Evolutionary conservation across 306 rosid genomes (phyloP), one percentile per base, ranked within the genome.

Genomic region (Glycine latifolia): DNA sequence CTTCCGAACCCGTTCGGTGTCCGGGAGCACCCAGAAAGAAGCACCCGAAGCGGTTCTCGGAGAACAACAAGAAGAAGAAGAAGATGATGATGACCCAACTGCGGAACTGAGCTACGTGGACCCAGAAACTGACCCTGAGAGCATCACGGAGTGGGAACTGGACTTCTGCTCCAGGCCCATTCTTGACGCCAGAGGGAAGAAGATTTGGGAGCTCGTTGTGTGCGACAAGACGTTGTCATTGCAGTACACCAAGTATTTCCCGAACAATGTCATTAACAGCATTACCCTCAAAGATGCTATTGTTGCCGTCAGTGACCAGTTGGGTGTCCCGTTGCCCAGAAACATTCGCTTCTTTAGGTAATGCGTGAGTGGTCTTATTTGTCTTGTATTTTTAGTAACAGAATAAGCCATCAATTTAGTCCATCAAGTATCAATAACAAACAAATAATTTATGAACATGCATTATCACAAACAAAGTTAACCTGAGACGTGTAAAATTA

Each of bases 111-210:
- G 92, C 76, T 95, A 82, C 74, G 87, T 95, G 7, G 99, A 95
- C 71, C 88, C 97, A 0, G 94, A 89, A 81, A 84, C 89, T 4
- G 94, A 91, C 39, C 90, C 93, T 16, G 82, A 78, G 46, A 81
- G 85, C 73, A 76, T 95, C n/a, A 79, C 81, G 11, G 97, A 91
- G 79, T 93, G 99, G 99, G 99, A 95, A 31, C 61, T 95, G 53
- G 99, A 95, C 48, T 95, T 95, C 77, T 95, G 99, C 89, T 95
- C 99, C 3, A 88, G 99, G 31, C 98, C 99, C 58, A 93, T 95
- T 46, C 87, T 93, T 39, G 99, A 95, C 82, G 83, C 81, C 3
- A 87, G 98, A 79, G 99, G 99, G 62, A 95, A 95, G 90, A 95
- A 95, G 91, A 55, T 95, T 12, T 95, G 99, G 99, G 99, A 95